phyloP scores from a whole-genome alignment of 2,329 filamentous ascomycete genomes.

The Stagonosporopsis rhizophila region DNA sequence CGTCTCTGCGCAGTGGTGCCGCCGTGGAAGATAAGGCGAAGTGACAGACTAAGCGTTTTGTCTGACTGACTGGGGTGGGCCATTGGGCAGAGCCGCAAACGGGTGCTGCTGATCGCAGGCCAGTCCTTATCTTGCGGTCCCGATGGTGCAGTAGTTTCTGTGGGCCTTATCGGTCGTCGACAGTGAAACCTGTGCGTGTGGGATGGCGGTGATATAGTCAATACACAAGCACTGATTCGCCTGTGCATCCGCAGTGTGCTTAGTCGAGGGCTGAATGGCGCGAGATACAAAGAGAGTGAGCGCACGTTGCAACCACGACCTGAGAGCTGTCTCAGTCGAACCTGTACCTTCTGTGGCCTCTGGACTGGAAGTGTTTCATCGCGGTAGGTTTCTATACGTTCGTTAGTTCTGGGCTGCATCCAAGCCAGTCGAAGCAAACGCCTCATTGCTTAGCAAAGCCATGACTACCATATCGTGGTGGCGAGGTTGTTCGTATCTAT shows the following conservation, averaged over 20 bases:
- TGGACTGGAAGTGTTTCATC: neutral
- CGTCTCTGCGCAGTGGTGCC: neutral
- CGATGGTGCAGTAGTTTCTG: conserved; percentile 18
- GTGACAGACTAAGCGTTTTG: neutral
- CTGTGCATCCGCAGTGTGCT: conserved; percentile 2
- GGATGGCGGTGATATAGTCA: conserved; percentile 6
- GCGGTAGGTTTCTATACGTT: neutral
- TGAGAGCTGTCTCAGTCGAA: neutral
- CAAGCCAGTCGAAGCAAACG: conserved; percentile 18
- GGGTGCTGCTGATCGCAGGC: neutral
- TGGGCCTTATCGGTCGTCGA: conserved; percentile 17
- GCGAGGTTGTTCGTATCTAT: conserved; percentile 14
- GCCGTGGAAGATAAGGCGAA: conserved; percentile 1
- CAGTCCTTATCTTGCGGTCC: conserved; percentile 14
- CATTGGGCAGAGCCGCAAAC: conserved; percentile 15
- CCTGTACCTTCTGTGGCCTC: neutral
- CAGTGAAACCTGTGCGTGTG: conserved; percentile 10
- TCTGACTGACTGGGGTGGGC: neutral
- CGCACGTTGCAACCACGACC: neutral
- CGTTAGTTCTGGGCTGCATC: neutral
- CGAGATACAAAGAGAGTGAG: neutral
- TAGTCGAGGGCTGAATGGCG: neutral
- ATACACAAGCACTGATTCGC: conserved; percentile 5
- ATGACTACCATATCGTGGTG: conserved; percentile 4
- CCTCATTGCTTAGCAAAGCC: conserved; percentile 16